phyloP scores from a whole-genome alignment of 768 basidiomycete genomes.

The Suillus decipiens region DNA sequence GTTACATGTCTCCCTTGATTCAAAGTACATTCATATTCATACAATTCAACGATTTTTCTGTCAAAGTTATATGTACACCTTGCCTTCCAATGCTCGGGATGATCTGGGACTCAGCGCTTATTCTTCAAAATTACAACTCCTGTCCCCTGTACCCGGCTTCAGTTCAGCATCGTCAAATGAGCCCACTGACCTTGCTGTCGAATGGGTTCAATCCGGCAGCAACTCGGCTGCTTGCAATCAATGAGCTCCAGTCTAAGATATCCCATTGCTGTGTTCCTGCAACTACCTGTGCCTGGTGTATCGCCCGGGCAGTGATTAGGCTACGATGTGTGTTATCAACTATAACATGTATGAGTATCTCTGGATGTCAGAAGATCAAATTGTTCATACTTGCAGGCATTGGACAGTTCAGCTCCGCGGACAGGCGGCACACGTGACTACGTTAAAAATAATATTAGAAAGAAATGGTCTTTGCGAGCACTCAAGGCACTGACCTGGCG shows the following conservation, averaged over 20 bases:
- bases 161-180: background rate
- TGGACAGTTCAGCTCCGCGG: constrained; percentile 62
- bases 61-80: background rate
- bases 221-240: constrained; percentile 77
- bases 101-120: background rate
- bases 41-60: background rate
- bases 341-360: background rate
- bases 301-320: constrained; percentile 74
- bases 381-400: constrained; percentile 51
- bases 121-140: constrained; percentile 22
- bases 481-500: constrained; percentile 48
- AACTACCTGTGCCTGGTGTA: constrained; percentile 51
- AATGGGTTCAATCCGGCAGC: constrained; percentile 65
- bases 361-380: background rate
- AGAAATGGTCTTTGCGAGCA: background rate
- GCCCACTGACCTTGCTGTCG: constrained; percentile 32
- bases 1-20: background rate
- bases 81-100: background rate
- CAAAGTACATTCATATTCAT: background rate
- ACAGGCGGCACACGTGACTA: constrained; percentile 71
- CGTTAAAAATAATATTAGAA: constrained; percentile 14
- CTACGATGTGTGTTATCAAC: constrained; percentile 77
- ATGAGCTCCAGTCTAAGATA: constrained; percentile 78
- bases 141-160: constrained; percentile 17
- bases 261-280: constrained; percentile 55